Conservation (phyloP, 1,139 yeast species). For the Arxiozyma bovina region DNA sequence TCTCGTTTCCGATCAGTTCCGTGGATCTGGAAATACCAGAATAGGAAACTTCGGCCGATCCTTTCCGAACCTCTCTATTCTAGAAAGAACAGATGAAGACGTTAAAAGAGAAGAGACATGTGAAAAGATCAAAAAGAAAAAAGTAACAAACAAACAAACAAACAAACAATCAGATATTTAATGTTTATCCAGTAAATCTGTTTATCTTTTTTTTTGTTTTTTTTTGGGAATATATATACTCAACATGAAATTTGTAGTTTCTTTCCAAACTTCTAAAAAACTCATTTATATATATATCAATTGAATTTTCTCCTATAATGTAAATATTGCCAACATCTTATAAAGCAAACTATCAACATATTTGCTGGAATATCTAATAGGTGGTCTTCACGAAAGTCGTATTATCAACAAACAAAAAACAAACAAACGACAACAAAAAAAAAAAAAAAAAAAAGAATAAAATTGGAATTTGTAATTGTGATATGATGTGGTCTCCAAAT, state of each 20-base stretch:
- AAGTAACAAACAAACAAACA: too few species aligned
- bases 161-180: too few species aligned
- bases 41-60: not conserved
- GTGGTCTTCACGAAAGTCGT: not conserved
- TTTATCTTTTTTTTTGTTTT: too few species aligned
- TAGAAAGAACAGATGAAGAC: not conserved
- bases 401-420: not conserved
- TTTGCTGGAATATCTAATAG: not conserved
- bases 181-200: not conserved
- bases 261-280: not conserved
- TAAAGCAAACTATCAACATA: not conserved
- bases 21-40: not conserved
- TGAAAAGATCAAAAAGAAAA: not conserved
- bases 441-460: too few species aligned
- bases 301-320: too few species aligned
- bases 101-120: too few species aligned
- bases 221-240: not conserved
- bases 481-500: constrained; percentile 1
- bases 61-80: not conserved
- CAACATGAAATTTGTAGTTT: not conserved
- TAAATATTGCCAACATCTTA: not conserved
- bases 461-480: not conserved
- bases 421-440: too few species aligned
- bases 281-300: too few species aligned
- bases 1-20: not conserved